Percentiles rank a stretch among this genome's conserved stretches.
phyloP scores from a whole-genome alignment of 1,284 basidiomycete species.

The Sporisorium reilianum region DNA sequence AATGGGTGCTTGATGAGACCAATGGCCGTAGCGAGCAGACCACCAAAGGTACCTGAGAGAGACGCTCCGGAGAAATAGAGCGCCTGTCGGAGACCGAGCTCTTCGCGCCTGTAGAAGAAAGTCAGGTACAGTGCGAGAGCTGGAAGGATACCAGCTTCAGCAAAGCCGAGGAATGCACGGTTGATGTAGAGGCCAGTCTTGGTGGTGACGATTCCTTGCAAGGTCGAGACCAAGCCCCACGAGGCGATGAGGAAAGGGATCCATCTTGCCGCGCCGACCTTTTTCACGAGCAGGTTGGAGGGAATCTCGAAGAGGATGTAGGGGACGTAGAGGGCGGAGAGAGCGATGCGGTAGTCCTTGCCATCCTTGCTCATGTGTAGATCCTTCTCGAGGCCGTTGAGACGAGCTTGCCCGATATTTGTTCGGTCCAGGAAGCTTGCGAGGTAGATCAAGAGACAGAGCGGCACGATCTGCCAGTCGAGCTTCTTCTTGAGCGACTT shows the following conservation, averaged over 20 bases:
- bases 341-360: conserved; percentile 52
- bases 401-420: conserved; percentile 58
- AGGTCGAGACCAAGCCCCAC: conserved; percentile 59
- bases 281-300: conserved; percentile 60
- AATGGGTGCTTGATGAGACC: conserved; percentile 48
- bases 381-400: conserved; percentile 50
- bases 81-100: conserved; percentile 61
- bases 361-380: conserved; percentile 38
- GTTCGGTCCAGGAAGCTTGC: conserved; percentile 56
- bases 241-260: conserved; percentile 55
- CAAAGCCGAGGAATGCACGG: conserved; percentile 58
- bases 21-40: conserved; percentile 62
- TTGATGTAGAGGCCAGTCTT: conserved; percentile 60
- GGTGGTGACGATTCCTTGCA: conserved; percentile 57
- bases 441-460: conserved; percentile 55
- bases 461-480: conserved; percentile 58
- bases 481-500: conserved; percentile 57
- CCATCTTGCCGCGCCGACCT: conserved; percentile 54
- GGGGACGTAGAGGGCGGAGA: conserved; percentile 61
- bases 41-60: conserved; percentile 60
- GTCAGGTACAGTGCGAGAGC: conserved; percentile 60
- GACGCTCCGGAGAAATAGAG: conserved; percentile 64
- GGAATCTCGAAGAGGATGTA: conserved; percentile 67
- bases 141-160: conserved; percentile 61
- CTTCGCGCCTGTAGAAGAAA: conserved; percentile 62